Evolutionary conservation across 1,139 yeast species (phyloP), one percentile per base, ranked within the genome.

Genomic region (Zhuliangozyma parablackwelliae): DNA sequence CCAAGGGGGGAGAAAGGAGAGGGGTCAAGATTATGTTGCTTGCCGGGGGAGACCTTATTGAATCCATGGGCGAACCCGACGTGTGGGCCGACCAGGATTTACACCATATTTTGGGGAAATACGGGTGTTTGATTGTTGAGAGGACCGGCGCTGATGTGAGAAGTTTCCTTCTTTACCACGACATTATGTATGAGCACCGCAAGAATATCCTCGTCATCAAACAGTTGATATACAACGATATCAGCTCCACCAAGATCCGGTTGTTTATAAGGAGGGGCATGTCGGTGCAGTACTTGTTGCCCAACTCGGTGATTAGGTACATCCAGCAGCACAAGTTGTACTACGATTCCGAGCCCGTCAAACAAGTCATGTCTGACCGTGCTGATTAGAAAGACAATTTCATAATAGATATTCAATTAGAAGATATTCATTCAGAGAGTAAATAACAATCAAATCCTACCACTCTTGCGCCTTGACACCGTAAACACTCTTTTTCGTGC

Each of bases 51-150:
- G 98, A 92, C 61, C 72, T 94, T 51, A 92, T 92, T 40, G 98
- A 92, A 61, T 82, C 95, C 35, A 92, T 94, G 97, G 98, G 98
- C n/a, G 98, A 92, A 60, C 97, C 97, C 25, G 94, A 90, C 54
- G 98, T 92, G 28, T 92, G 99, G 99, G 96, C 95, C 1, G 97
- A 90, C 57, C 84, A 77, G 42, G 99, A 92, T 61, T 71, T 92
- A 52, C 96, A 90, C 56, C 98, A 92, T 59, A 94, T 92, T 37
- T 71, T 92, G 47, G 98, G 98, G 24, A 81, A 86, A 45, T 92
- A 92, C 58, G 98, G 99, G 2, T 92, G 98, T 62, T 68, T 92
- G 47, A 92, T 94, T 39, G 96, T 92, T 16, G 99, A 92, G 67
- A 74, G 99, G 52, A 90, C 98, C 0, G 98, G 98, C 6, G 75